Evolutionary conservation across 192 early-diverging fungal genomes (phyloP), one percentile per base, ranked within the genome.

Genomic region (Gigaspora rosea): DNA sequence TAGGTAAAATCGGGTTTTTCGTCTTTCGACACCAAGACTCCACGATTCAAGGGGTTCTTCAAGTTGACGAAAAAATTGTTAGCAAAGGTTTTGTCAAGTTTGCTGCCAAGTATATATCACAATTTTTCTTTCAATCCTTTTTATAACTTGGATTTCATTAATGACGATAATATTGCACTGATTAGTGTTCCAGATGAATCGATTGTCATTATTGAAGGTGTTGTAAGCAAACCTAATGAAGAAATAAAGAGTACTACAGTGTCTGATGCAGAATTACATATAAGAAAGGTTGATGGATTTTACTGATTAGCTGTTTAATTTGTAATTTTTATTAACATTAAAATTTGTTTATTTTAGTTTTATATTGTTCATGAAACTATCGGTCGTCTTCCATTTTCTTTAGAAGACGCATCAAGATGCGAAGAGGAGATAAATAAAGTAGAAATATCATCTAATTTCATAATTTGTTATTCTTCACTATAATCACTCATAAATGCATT

Each of bases 1-100:
- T 13, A n/a, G 82, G 83, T 78, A 96, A 96, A 82, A 91, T 94
- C 86, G 92, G 91, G 80, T 99, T 99, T 84, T 83, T 99, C 73
- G 92, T 92, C 35, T 84, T 99, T 73, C 92, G 98, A 66, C 95
- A 98, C 82, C 85, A 88, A 62, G 90, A 89, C 47, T 85, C 86
- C 52, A 99, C 96, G n/a, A 93, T 94, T 61, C 98, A 99, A 85
- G 95, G 90, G 47, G 86, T 99, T 63, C 74, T 98, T 33, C 78
- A 87, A 16, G 89, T 88, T 54, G 87, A 97, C 78, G 90, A 87
- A 18, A 78, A 84, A 32, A 86, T 80, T 9, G 86, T 97, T 78
- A 97, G 95, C 91, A 97, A 97, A 88, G 89, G 94, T 66, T 97
- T 99, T 95, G 86, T 97, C 75, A 98, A 97, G 85, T 99, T 92